Evolutionary conservation across 179 eudicot species (phyloP).

Genomic region (Amaranthus tricolor): DNA sequence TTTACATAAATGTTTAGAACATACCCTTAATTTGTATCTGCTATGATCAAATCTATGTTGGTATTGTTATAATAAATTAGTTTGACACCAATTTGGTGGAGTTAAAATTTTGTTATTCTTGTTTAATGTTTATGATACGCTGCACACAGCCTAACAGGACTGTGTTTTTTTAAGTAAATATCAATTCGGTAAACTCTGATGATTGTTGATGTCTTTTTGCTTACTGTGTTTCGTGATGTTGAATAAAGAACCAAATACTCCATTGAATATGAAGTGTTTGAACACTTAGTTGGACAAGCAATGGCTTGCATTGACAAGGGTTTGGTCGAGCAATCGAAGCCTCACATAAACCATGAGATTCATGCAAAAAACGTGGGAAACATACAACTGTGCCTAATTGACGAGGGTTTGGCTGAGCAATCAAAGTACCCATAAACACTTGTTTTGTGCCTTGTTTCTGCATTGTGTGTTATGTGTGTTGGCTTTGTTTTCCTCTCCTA

Average conservation of each 20-base stretch:
- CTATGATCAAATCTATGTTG: not conserved
- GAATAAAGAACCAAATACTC: too few relatives aligned
- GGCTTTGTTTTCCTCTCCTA: too few relatives aligned
- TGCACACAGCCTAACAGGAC: not conserved
- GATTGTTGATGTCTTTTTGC: not conserved
- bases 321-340: too few relatives aligned
- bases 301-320: too few relatives aligned
- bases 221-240: not conserved
- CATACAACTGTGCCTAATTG: too few relatives aligned
- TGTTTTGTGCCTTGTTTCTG: not conserved
- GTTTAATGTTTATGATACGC: constrained; percentile 2
- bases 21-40: not conserved
- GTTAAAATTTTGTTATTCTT: not conserved
- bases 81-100: not conserved
- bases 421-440: not conserved
- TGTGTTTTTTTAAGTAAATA: not conserved
- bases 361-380: too few relatives aligned
- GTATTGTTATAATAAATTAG: not conserved
- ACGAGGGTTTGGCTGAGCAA: too few relatives aligned
- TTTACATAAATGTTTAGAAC: constrained; percentile 14
- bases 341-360: too few relatives aligned
- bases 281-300: too few relatives aligned
- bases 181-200: not conserved
- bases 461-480: not conserved
- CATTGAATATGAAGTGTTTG: too few relatives aligned